Base-by-base conservation (phyloP, 2,329 filamentous ascomycete genomes). In the Ceratocystis destructans region DNA sequence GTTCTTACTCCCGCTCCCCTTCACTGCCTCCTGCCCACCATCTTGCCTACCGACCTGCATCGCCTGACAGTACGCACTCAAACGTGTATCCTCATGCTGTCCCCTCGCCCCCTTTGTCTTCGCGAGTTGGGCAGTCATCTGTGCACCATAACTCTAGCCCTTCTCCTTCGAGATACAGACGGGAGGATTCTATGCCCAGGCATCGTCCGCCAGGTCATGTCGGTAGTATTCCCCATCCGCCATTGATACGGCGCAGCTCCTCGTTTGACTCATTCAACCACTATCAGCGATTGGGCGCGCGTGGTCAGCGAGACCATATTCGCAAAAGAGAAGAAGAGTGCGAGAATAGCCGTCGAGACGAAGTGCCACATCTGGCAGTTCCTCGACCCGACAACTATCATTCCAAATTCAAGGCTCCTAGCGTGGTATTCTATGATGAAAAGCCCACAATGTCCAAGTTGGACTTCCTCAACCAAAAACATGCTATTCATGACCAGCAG, bases 231-330 rank as follows among this genome's bases (percentile, higher is more conserved):
- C 65, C 61, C 15, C 62, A 48, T 28, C 62, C 62, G 5, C 66
- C 62, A 1, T 15, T 50, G 41, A 64, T 53, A 55, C 55, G 45
- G 20, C 66, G 59, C 20, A 46, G 64, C 10, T 53, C 64, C 31
- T 68, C 66, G 5, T 50, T 66, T 61, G 66, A 68, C 8, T 68
- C 66, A 6, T 66, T 41, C 44, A 64, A 68, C 15, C 61, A 66
- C 41, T 31, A 33, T 46, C 53, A 64, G 20, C 62, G 15, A 44
- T 45, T 17, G 25, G 64, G 28, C n/a, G 33, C 20, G 25, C 25
- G 55, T 3, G 20, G 2, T 6, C 59, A 64, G 5, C 66, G 64
- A 6, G 64, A 64, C 37, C 66, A 68, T 55, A 20, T 61, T 17
- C 33, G 59, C 6, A 64, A 68, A 61, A 64, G 61, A n/a, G 48